Conservation (phyloP, 1,284 basidiomycete genomes). For the Ceratobasidium sp. region DNA sequence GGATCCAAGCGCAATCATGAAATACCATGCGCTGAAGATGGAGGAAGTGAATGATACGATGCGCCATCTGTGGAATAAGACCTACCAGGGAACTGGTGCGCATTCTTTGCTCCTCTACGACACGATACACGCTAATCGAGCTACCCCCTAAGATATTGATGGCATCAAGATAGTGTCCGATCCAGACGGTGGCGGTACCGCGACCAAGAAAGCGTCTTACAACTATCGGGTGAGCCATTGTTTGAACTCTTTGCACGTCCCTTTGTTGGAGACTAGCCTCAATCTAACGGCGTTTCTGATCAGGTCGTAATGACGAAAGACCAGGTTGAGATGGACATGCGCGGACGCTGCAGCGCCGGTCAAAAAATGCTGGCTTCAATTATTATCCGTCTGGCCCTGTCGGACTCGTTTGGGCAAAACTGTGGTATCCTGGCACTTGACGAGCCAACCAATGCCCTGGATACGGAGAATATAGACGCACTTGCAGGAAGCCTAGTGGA, state of each 20-base stretch:
- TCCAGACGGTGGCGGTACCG: slow-evolving; percentile 76
- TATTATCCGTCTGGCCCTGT: slow-evolving; percentile 96
- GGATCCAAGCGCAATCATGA: slow-evolving; percentile 87
- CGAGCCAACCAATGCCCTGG: slow-evolving; percentile 97
- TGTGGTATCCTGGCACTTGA: slow-evolving; percentile 98
- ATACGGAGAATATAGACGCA: slow-evolving; percentile 96
- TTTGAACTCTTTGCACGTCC: slow-evolving; percentile 23
- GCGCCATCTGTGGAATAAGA: slow-evolving; percentile 97
- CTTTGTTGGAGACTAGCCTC: slow-evolving; percentile 44
- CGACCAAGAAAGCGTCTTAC: slow-evolving; percentile 87
- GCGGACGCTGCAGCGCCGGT: slow-evolving; percentile 96
- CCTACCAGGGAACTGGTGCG: slow-evolving; percentile 95
- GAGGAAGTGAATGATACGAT: slow-evolving; percentile 99
- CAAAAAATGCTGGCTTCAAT: slow-evolving; percentile 99
- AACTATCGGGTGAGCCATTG: slow-evolving; percentile 86
- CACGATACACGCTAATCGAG: not conserved
- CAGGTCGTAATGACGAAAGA: slow-evolving; percentile 99
- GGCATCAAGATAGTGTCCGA: slow-evolving; percentile 96
- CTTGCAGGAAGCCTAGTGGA: slow-evolving; percentile 91
- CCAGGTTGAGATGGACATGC: slow-evolving; percentile 99
- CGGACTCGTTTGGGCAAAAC: slow-evolving; percentile 96
- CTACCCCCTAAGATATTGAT: slow-evolving; percentile 81
- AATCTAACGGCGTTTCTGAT: slow-evolving; percentile 44
- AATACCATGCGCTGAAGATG: slow-evolving; percentile 99
- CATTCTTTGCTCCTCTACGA: not conserved